Evolutionary conservation across 2,329 filamentous ascomycete genomes (phyloP), one percentile per base, ranked within the genome.

Genomic region (Paraphoma sp.): DNA sequence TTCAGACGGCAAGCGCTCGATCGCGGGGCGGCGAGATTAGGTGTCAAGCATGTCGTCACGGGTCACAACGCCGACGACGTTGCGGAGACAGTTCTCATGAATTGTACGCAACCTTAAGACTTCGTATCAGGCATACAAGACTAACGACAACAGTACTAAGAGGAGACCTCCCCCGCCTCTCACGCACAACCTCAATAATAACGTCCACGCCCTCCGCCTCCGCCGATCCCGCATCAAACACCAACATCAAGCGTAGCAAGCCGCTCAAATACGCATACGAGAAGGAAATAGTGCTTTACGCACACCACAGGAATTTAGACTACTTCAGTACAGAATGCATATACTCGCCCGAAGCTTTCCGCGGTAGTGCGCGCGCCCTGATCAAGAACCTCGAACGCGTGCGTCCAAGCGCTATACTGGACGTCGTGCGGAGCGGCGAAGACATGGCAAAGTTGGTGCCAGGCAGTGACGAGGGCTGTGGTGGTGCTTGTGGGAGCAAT

Each of bases 281-380:
- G 75, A 99, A 99, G 80, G 95, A 99, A 75, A 99, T 99, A 65
- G 95, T 99, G 16, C 83, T 99, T 6, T 99, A 99, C 74, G 95
- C 95, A 5, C 92, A 98, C 73, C 93, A 99, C 81, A 96, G 95
- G 78, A 93, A 93, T 76, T 83, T 99, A 62, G 93, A 98, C 74
- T 99, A 99, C 79, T 99, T 99, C 79, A 97, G 89, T 70, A 99
- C 95, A 0, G 95, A 99, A 79, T 99, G 95, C 81, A 93, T 99
- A 58, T 99, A 99, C 81, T 97, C 92, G 51, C 95, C 95, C 0
- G 95, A 99, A 78, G 95, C 95, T 2, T 99, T 99, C 73, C 86
- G 95, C 56, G 95, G 95, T 3, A 97, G 92, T 64, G 95, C 95
- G 2, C 86, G 95, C 62, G 91, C 89, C 28, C 80, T 99, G 56